Base-by-base conservation (phyloP, 2,329 filamentous ascomycete species). In the Epichloe hybrida region DNA sequence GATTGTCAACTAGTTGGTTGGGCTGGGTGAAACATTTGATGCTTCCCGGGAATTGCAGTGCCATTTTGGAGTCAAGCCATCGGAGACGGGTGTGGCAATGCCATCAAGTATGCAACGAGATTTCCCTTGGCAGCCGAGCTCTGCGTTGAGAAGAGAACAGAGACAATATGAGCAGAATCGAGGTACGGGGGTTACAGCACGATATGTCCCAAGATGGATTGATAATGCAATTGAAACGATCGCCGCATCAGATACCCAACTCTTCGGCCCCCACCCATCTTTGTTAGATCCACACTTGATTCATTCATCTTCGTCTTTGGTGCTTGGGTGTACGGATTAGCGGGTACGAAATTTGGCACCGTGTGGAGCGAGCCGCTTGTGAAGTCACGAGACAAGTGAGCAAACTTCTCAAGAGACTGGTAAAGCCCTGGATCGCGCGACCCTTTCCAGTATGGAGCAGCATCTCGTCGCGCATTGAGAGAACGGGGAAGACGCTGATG, bases 331-430 rank as follows among this genome's bases (percentile, higher is more conserved):
- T 52, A 27, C 23, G 23, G 6, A 27, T 27, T 27, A 59, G 55
- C 51, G 53, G 53, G 43, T 52, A 40, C 54, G 44, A 51, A 65
- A 41, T 60, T 64, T 66, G 53, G 57, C 64, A 66, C 64, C 59
- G 61, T 66, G 65, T 66, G 65, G 63, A 51, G 55, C 52, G 27
- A 17, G n/a, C 47, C 17, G 48, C 13, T 23, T 43, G 37, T 21
- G 31, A 48, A 49, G 46, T 44, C 46, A 46, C 42, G 44, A 55
- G 47, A 51, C 49, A 51, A 48, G 4, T 42, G 11, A 23, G 40
- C 40, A 42, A 9, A 8, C 6, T 38, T 15, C 13, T n/a, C 5
- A 7, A n/a, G 37, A 38, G 13, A 38, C 13, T 15, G 37, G 37
- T 8, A 45, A 20, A 31, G 42, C 15, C 23, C 7, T 34, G 42